phyloP scores from a whole-genome alignment of 2,329 filamentous ascomycete genomes.

The Annulohypoxylon truncatum region DNA sequence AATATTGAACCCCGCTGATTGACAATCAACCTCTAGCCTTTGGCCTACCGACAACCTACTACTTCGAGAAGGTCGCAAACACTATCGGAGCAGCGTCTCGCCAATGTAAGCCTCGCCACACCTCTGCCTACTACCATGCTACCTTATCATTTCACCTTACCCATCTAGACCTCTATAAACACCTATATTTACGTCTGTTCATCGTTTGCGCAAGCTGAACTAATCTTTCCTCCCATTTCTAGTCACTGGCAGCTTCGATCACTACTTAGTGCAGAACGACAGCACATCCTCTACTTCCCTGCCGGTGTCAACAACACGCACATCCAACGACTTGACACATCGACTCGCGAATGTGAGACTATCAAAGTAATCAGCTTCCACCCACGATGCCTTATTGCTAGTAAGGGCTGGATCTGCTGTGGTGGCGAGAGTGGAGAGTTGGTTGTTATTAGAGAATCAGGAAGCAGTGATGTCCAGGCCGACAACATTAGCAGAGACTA shows the following conservation, averaged over 20 bases:
- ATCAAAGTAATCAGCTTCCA: slow-evolving; percentile 77
- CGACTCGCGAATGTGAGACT: slow-evolving; percentile 76
- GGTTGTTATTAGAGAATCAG: slow-evolving; percentile 73
- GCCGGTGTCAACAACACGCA: slow-evolving; percentile 74
- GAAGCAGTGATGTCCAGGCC: slow-evolving; percentile 51
- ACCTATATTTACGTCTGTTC: slow-evolving; percentile 3
- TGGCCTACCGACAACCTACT: slow-evolving; percentile 75
- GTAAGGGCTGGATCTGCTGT: slow-evolving; percentile 88
- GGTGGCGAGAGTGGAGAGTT: slow-evolving; percentile 92
- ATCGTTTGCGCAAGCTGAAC: slow-evolving; percentile 9
- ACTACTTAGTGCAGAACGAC: slow-evolving; percentile 83
- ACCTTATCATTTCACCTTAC: not conserved
- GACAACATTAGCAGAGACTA: slow-evolving; percentile 44
- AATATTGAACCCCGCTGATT: slow-evolving; percentile 33
- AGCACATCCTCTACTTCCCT: slow-evolving; percentile 86
- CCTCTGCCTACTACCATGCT: slow-evolving; percentile 20
- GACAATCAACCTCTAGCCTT: slow-evolving; percentile 59
- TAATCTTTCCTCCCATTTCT: slow-evolving; percentile 25
- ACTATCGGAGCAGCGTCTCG: slow-evolving; percentile 74
- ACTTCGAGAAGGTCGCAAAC: slow-evolving; percentile 69
- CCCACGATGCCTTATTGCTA: slow-evolving; percentile 89
- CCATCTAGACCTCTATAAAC: not conserved
- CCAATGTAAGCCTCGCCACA: slow-evolving; percentile 65
- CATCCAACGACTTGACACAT: slow-evolving; percentile 76
- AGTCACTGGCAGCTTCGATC: slow-evolving; percentile 92